A percentile compares a stretch with the other conserved stretches of the same genome.
Conservation (phyloP, 2,329 filamentous ascomycete genomes). For the Nemania abortiva region DNA sequence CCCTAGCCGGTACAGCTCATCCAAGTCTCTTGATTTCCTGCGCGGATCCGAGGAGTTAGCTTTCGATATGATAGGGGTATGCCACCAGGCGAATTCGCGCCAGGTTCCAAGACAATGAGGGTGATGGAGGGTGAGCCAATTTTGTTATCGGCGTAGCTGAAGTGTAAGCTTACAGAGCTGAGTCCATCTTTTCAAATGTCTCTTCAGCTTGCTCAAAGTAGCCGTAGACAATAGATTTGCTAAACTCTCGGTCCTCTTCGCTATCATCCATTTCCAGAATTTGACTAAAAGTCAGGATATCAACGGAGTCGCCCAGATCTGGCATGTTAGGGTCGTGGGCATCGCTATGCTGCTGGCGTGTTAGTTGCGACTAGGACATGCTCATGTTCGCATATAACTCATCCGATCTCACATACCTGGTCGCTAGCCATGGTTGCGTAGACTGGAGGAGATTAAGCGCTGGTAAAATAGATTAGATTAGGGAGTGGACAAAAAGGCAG, state of each 20-base stretch:
- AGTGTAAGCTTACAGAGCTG: constrained; percentile 75
- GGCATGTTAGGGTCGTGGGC: constrained; percentile 63
- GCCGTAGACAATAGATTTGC: constrained; percentile 85
- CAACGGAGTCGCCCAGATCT: constrained; percentile 81
- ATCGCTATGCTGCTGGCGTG: constrained; percentile 57
- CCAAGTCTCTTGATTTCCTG: constrained; percentile 76
- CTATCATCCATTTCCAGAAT: constrained; percentile 99
- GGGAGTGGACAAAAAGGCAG: constrained; percentile 19
- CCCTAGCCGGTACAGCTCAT: constrained; percentile 82
- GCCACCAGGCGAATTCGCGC: constrained; percentile 13
- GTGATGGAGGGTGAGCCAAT: constrained; percentile 27
- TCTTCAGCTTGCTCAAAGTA: constrained; percentile 93
- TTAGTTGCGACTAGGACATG: constrained; percentile 21
- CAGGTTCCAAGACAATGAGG: constrained; percentile 13
- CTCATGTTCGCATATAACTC: not conserved
- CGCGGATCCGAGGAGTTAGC: constrained; percentile 41
- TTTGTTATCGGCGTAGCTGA: constrained; percentile 15
- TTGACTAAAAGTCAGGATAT: constrained; percentile 85
- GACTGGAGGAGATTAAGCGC: constrained; percentile 21
- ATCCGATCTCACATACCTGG: constrained; percentile 45
- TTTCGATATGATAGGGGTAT: not conserved
- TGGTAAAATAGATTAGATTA: constrained; percentile 24
- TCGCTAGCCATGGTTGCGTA: constrained; percentile 45
- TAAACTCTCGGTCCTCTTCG: constrained; percentile 87
- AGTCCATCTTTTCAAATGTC: constrained; percentile 89